phyloP scores from a whole-genome alignment of 129 eudicot genomes.

The Smallanthus sonchifolius region DNA sequence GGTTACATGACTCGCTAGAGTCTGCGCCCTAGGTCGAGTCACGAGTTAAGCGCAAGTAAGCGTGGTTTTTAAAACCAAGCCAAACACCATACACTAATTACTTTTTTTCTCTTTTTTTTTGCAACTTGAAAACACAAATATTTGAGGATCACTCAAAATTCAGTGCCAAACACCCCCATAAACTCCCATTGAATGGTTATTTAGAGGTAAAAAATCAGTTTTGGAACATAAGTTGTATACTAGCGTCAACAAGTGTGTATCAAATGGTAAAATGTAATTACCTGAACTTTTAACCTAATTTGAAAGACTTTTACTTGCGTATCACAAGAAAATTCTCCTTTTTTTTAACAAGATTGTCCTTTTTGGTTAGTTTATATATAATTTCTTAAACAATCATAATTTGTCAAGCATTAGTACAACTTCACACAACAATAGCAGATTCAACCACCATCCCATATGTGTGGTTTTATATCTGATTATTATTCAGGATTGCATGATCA shows the following conservation, averaged over 20 bases:
- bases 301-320: not conserved
- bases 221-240: not conserved
- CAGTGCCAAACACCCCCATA: not conserved
- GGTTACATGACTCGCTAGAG: no score
- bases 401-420: not conserved
- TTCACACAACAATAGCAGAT: not conserved
- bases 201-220: not conserved
- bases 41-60: no score
- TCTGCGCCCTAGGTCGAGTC: no score
- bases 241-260: not conserved
- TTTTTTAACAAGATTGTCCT: not conserved
- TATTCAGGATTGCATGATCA: not conserved
- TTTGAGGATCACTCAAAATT: not conserved
- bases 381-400: not conserved
- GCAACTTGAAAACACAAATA: not conserved
- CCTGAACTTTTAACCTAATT: not conserved
- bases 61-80: no score
- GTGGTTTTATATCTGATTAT: not conserved
- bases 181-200: not conserved
- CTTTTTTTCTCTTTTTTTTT: not conserved
- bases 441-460: not conserved
- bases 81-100: not conserved
- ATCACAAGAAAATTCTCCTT: not conserved
- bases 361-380: not conserved
- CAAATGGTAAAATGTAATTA: not conserved